Evolutionary conservation across 2,329 filamentous ascomycete genomes (phyloP).

Genomic region (Fusarium xylarioides): DNA sequence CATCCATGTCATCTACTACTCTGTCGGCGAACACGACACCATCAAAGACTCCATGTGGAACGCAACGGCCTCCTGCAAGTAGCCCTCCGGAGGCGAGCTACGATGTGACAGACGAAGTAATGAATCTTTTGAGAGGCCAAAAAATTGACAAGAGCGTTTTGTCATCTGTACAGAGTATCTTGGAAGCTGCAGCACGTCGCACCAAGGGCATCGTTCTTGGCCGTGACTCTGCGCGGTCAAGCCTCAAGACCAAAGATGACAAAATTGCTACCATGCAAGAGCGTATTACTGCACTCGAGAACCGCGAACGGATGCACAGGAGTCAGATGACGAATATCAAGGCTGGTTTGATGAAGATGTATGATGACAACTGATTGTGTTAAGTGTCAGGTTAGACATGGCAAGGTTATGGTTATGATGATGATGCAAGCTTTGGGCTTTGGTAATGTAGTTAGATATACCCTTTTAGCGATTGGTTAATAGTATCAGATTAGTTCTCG

Average conservation of each 20-base stretch:
- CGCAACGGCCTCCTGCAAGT: conserved; percentile 19
- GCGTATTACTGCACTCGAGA: conserved; percentile 52
- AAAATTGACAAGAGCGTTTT: conserved; percentile 51
- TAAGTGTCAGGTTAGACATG: background rate
- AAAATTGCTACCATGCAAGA: conserved; percentile 50
- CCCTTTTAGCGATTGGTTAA: conserved; percentile 12
- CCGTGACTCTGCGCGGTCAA: conserved; percentile 71
- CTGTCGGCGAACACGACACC: conserved; percentile 28
- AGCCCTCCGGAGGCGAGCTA: conserved; percentile 30
- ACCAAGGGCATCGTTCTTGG: conserved; percentile 70
- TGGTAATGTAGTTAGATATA: conserved; percentile 19
- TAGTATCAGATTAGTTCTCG: background rate
- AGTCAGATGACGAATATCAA: conserved; percentile 51
- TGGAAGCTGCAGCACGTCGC: conserved; percentile 66
- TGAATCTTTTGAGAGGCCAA: conserved; percentile 58
- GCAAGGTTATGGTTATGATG: background rate
- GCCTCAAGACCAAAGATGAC: conserved; percentile 69
- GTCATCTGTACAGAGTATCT: conserved; percentile 51
- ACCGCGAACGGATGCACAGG: conserved; percentile 44
- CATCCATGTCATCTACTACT: conserved; percentile 15
- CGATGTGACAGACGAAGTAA: conserved; percentile 57
- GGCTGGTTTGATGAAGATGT: conserved; percentile 49
- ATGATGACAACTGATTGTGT: conserved; percentile 45
- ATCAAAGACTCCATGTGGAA: background rate
- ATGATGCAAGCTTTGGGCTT: background rate